phyloP scores from a whole-genome alignment of 176 grass and related monocot species.

The Bonia amplexicaulis region DNA sequence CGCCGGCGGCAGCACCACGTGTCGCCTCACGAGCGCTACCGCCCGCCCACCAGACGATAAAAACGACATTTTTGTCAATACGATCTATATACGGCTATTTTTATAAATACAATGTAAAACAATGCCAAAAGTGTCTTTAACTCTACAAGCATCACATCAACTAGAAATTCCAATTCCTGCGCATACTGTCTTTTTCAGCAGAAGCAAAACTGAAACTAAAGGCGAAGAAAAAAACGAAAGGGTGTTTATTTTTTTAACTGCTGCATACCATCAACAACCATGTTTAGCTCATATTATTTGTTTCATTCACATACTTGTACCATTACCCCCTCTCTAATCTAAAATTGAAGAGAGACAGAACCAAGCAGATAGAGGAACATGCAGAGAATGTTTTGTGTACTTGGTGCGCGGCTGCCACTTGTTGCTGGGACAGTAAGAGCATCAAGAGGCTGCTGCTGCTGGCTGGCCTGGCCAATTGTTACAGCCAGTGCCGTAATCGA shows the following conservation, averaged over 20 bases:
- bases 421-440: not conserved
- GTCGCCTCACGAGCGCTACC: too few species aligned
- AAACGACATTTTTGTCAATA: too few species aligned
- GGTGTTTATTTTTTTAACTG: too few species aligned
- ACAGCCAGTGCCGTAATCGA: not conserved
- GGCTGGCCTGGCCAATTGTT: not conserved
- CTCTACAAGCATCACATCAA: too few species aligned
- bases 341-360: not conserved
- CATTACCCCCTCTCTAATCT: not conserved
- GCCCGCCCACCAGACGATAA: rapidly evolving
- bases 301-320: not conserved
- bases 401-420: not conserved
- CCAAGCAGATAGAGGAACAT: not conserved
- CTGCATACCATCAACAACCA: not conserved
- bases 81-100: rapidly evolving
- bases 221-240: too few species aligned
- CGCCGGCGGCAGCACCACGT: too few species aligned
- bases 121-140: too few species aligned
- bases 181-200: too few species aligned
- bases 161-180: too few species aligned
- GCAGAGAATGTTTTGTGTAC: not conserved
- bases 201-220: too few species aligned
- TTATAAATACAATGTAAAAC: too few species aligned
- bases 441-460: not conserved
- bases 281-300: not conserved